Evolutionary conservation across 1,284 basidiomycete species (phyloP), one percentile per base, ranked within the genome.

Genomic region (Ceratobasidium sp.): DNA sequence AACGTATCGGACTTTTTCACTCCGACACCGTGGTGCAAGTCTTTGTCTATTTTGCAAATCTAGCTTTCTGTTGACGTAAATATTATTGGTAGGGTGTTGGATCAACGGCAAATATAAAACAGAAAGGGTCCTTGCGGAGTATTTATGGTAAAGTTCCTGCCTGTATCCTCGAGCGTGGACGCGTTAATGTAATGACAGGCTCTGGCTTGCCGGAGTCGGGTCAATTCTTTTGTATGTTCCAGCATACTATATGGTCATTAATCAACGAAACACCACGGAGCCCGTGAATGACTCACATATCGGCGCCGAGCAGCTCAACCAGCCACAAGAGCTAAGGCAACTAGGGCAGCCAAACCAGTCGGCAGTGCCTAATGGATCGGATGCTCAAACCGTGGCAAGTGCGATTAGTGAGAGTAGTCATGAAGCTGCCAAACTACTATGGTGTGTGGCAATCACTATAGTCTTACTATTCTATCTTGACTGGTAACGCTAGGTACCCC

Each of bases 11-110:
- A 13, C n/a, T 59, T 23, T 12, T 69, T 56, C 38, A 69, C 67
- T n/a, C 67, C 67, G 17, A 69, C 67, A 20, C 67, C 67, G 12
- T 69, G 67, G 67, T 69, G 67, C 56, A 38, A 69, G 67, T 56
- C n/a, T 26, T 56, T 12, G 15, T 26, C 26, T 20, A 6, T 28
- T 4, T 33, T 69, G 12, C 15, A 6, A 46, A 46, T 15, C 7
- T 46, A 15, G 15, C 26, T 12, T 7, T 56, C 50, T 10, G 42
- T 23, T 48, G 44, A 48, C 10, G 3, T 2, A 44, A 3, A 12
- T 6, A 44, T n/a, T 23, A 67, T 33, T 28, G 20, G 17, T 26
- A 67, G 67, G 67, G 67, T 69, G 67, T 20, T 69, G 67, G 67
- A 69, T 69, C 4, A 69, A 69, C 33, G n/a, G 15, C 9, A 69